Evolutionary conservation across 352 stramenopile genomes (phyloP).

Genomic region (Hyphochytrium catenoides): DNA sequence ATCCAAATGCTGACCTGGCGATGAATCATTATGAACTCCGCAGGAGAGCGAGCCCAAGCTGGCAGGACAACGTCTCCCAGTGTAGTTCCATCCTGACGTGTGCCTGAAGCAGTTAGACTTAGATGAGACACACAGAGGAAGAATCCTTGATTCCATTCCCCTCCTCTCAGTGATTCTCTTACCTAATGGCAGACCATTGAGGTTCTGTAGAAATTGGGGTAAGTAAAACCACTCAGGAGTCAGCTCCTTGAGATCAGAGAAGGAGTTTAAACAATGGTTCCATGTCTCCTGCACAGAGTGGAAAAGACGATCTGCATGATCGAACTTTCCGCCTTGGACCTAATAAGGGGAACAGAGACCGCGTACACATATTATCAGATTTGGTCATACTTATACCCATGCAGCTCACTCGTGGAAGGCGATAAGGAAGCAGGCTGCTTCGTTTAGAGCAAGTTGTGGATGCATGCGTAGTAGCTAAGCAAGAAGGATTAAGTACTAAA

Average conservation of each 20-base stretch:
- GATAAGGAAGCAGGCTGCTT: too few relatives aligned
- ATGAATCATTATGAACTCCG: conserved; percentile 61
- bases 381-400: too few relatives aligned
- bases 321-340: conserved; percentile 87
- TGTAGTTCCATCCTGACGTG: conserved; percentile 36
- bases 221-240: conserved; percentile 84
- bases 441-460: too few relatives aligned
- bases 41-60: conserved; percentile 46
- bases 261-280: conserved; percentile 55
- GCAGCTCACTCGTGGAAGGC: too few relatives aligned
- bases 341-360: not conserved
- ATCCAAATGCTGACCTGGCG: conserved; percentile 54
- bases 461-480: too few relatives aligned
- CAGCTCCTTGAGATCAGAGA: conserved; percentile 76
- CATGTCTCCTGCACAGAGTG: conserved; percentile 67
- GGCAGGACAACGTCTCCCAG: conserved; percentile 83
- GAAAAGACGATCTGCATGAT: conserved; percentile 78
- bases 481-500: too few relatives aligned
- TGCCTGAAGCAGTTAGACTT: conserved; percentile 18
- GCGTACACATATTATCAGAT: too few relatives aligned
- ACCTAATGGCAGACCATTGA: conserved; percentile 43
- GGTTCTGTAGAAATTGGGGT: conserved; percentile 64
- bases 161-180: too few relatives aligned
- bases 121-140: conserved; percentile 10
- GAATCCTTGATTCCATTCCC: conserved; percentile 8